These are phyloP conservation scores for Pelargonium exstipulatum DNA, from an alignment of 441 rosid genomes.

Conservation along the genomic window DNA sequence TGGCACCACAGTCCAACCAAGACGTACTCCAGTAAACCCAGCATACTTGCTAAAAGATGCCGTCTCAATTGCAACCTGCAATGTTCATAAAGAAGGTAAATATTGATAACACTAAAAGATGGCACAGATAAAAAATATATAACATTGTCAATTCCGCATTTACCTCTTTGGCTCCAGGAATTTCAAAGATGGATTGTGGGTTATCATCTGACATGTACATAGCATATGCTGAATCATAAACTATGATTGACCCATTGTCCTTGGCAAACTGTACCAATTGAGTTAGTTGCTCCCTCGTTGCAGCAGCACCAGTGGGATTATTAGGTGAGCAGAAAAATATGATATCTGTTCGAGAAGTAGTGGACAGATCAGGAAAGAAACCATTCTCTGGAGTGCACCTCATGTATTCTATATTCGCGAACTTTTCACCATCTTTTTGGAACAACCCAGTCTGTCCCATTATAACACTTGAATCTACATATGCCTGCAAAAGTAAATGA, in stretches of 20 bases:
- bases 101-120: background rate
- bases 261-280: conserved; percentile 74
- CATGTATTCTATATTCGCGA: conserved; percentile 78
- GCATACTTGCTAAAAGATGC: conserved; percentile 96
- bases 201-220: conserved; percentile 82
- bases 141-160: conserved; percentile 16
- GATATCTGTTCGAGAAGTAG: conserved; percentile 62
- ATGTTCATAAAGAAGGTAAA: background rate
- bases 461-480: conserved; percentile 92
- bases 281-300: conserved; percentile 79
- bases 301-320: conserved; percentile 94
- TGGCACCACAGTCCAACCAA: conserved; percentile 95
- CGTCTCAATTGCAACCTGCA: conserved; percentile 90
- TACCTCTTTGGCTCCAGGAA: conserved; percentile 97
- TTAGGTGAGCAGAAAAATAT: conserved; percentile 96
- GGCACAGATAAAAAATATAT: background rate
- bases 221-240: conserved; percentile 94
- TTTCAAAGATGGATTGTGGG: conserved; percentile 87
- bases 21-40: conserved; percentile 95
- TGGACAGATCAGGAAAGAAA: conserved; percentile 81
- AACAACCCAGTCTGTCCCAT: conserved; percentile 88
- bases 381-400: conserved; percentile 90
- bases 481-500: conserved; percentile 49
- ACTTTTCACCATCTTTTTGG: conserved; percentile 64
- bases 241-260: conserved; percentile 85